Percentiles rank a stretch among this genome's conserved stretches.
These are phyloP conservation scores for Medakamo hakoo DNA, from an alignment of 139 green algal species.

Conservation along the genomic window DNA sequence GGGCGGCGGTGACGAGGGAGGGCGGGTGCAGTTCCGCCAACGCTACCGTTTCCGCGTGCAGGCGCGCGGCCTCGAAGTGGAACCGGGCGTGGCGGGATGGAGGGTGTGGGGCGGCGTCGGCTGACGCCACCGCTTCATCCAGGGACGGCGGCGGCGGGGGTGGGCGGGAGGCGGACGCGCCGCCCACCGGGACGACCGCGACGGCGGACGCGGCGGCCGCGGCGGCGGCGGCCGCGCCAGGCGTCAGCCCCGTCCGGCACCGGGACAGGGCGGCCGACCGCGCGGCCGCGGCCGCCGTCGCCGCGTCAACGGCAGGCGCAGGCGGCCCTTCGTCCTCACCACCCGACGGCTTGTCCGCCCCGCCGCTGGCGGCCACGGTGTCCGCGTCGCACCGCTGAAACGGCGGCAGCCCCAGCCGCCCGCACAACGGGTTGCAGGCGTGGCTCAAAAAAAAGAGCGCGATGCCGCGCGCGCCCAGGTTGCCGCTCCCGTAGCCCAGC, in stretches of 20 bases:
- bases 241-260: neutral
- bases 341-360: too few relatives aligned
- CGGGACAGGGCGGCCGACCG: neutral
- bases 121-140: neutral
- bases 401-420: slow-evolving; percentile 16
- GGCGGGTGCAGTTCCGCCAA: neutral
- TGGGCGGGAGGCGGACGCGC: too few relatives aligned
- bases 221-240: too few relatives aligned
- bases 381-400: slow-evolving; percentile 18
- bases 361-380: neutral
- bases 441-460: slow-evolving; percentile 34
- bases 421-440: slow-evolving; percentile 32
- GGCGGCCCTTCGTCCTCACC: too few relatives aligned
- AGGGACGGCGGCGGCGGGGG: too few relatives aligned
- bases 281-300: too few relatives aligned
- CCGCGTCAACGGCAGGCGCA: neutral
- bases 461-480: slow-evolving; percentile 20
- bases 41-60: neutral
- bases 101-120: neutral
- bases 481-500: slow-evolving; percentile 16
- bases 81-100: neutral
- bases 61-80: neutral
- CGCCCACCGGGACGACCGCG: too few relatives aligned
- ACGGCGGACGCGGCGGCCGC: neutral
- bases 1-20: neutral